phyloP scores from a whole-genome alignment of 306 rosid genomes.

The Luffa aegyptiaca region DNA sequence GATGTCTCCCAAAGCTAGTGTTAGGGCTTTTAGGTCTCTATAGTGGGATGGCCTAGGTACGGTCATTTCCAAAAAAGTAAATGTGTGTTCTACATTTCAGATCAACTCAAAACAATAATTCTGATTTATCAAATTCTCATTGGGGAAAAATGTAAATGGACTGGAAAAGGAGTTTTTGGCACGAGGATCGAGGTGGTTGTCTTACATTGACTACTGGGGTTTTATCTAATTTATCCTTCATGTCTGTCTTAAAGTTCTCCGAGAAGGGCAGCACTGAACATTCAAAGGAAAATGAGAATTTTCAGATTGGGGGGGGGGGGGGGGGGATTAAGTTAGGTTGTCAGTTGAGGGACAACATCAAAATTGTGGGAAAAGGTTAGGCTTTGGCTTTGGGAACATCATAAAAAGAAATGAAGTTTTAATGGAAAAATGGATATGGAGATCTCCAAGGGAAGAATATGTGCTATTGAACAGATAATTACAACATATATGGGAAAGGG shows the following conservation, averaged over 20 bases:
- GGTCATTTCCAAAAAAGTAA: too few species aligned
- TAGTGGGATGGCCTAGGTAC: too few species aligned
- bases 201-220: not conserved
- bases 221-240: not conserved
- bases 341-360: not conserved
- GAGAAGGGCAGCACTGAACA: not conserved
- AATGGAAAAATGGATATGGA: too few species aligned
- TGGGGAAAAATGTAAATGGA: not conserved
- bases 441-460: too few species aligned
- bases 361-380: not conserved
- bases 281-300: not conserved
- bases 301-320: not conserved
- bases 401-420: not conserved
- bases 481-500: too few species aligned
- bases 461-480: too few species aligned
- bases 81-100: not conserved
- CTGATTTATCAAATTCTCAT: not conserved
- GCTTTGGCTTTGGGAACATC: not conserved
- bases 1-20: not conserved
- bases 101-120: not conserved
- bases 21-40: not conserved
- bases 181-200: not conserved
- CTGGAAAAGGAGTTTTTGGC: not conserved
- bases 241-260: not conserved
- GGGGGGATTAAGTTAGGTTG: not conserved